These are phyloP conservation scores for Xerocomellus intermedius DNA, from an alignment of 768 basidiomycete genomes.

Conservation along the genomic window DNA sequence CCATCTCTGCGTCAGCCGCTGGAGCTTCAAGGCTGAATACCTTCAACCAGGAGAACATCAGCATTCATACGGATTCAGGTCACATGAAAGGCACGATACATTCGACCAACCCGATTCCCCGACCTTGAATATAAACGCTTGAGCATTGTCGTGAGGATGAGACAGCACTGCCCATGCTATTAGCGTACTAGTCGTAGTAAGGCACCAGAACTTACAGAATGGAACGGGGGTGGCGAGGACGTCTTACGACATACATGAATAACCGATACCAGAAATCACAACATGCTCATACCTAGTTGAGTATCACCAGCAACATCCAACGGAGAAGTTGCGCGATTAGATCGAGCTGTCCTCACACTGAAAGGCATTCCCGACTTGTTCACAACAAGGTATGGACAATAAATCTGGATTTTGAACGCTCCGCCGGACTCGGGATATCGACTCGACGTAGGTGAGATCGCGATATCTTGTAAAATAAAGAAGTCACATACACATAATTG, in stretches of 20 bases:
- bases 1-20: constrained; percentile 82
- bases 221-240: constrained; percentile 56
- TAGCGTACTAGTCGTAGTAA: constrained; percentile 5
- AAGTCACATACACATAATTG: constrained; percentile 81
- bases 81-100: constrained; percentile 37
- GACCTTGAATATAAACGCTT: constrained; percentile 80
- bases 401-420: constrained; percentile 95
- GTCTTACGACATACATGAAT: constrained; percentile 33
- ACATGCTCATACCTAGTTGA: constrained; percentile 46
- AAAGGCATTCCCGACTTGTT: constrained; percentile 94
- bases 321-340: constrained; percentile 58
- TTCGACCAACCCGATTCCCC: constrained; percentile 90
- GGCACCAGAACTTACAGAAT: constrained; percentile 62
- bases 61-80: background rate
- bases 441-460: constrained; percentile 33
- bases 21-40: constrained; percentile 90
- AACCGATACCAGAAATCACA: constrained; percentile 5
- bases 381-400: constrained; percentile 82
- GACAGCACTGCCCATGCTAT: constrained; percentile 66
- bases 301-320: constrained; percentile 86
- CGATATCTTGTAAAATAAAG: background rate
- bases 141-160: constrained; percentile 73
- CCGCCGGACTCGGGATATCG: constrained; percentile 89
- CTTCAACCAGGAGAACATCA: constrained; percentile 36
- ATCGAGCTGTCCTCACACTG: constrained; percentile 59